A percentile compares a stretch with the other conserved stretches of the same genome.
These are phyloP conservation scores for Xylariaceae sp. DNA, from an alignment of 2,329 filamentous ascomycete species.

Conservation along the genomic window DNA sequence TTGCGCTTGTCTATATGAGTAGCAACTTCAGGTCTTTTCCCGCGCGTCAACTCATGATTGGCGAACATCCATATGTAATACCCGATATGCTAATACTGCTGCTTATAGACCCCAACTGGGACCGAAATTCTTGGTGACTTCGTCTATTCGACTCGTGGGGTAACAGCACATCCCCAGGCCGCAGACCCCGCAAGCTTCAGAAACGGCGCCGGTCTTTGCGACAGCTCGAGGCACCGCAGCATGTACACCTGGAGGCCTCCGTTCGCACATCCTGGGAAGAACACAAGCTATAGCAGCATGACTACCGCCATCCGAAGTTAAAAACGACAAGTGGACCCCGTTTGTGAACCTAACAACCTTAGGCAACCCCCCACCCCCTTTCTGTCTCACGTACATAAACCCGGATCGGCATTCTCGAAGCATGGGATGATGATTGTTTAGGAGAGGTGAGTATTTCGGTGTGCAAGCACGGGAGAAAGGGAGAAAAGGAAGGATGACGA, in stretches of 20 bases:
- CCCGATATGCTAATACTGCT: slow-evolving; percentile 5
- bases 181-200: slow-evolving; percentile 39
- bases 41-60: neutral
- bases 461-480: too few species aligned
- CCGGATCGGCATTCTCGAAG: too few species aligned
- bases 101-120: slow-evolving; percentile 72
- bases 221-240: slow-evolving; percentile 26
- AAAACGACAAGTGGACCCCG: neutral
- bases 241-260: slow-evolving; percentile 23
- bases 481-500: too few species aligned
- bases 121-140: slow-evolving; percentile 78
- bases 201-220: slow-evolving; percentile 37
- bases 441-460: too few species aligned
- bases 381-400: neutral
- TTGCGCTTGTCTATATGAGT: neutral
- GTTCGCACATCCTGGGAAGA: slow-evolving; percentile 1
- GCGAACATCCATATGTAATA: neutral
- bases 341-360: neutral
- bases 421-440: too few species aligned
- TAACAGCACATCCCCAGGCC: slow-evolving; percentile 24
- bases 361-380: neutral
- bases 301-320: neutral
- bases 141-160: slow-evolving; percentile 33
- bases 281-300: slow-evolving; percentile 1
- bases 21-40: neutral